These are phyloP conservation scores for Spatholobus suberectus DNA, from an alignment of 306 rosid species.

Conservation along the genomic window DNA sequence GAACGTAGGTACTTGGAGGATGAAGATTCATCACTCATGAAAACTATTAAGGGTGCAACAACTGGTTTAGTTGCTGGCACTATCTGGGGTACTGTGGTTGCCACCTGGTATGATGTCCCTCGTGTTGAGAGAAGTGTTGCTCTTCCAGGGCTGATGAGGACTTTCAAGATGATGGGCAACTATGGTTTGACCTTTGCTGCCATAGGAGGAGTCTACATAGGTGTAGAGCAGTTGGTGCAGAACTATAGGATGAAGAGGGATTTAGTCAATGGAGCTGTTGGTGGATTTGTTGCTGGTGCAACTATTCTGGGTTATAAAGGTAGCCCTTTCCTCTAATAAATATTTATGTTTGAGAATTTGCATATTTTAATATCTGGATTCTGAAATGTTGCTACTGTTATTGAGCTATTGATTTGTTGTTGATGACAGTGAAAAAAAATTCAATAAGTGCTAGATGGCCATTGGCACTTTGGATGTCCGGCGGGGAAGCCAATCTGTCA, in stretches of 20 bases:
- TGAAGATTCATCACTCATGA: conserved; percentile 70
- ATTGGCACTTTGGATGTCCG: neutral
- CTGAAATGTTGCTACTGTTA: conserved; percentile 26
- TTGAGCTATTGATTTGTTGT: conserved; percentile 26
- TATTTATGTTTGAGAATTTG: neutral
- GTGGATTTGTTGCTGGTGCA: conserved; percentile 96
- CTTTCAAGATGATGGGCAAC: conserved; percentile 93
- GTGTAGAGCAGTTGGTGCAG: conserved; percentile 88
- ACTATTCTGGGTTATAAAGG: conserved; percentile 91
- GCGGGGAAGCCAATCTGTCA: conserved; percentile 4
- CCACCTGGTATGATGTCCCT: conserved; percentile 94
- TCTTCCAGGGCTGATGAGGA: conserved; percentile 90
- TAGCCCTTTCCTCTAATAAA: conserved; percentile 42
- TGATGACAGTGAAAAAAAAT: conserved; percentile 3
- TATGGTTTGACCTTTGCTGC: conserved; percentile 94
- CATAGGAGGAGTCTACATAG: conserved; percentile 93
- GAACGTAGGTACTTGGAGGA: conserved; percentile 96
- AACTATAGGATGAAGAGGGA: conserved; percentile 86
- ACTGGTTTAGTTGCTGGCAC: conserved; percentile 85
- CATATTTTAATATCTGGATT: neutral
- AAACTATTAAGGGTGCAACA: conserved; percentile 87
- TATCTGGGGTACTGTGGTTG: conserved; percentile 86
- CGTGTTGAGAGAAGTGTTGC: conserved; percentile 98
- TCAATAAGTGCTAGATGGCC: conserved; percentile 20
- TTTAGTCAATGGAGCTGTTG: conserved; percentile 92